These are phyloP conservation scores for Onygenales sp. DNA, from an alignment of 2,329 filamentous ascomycete genomes.

Conservation along the genomic window DNA sequence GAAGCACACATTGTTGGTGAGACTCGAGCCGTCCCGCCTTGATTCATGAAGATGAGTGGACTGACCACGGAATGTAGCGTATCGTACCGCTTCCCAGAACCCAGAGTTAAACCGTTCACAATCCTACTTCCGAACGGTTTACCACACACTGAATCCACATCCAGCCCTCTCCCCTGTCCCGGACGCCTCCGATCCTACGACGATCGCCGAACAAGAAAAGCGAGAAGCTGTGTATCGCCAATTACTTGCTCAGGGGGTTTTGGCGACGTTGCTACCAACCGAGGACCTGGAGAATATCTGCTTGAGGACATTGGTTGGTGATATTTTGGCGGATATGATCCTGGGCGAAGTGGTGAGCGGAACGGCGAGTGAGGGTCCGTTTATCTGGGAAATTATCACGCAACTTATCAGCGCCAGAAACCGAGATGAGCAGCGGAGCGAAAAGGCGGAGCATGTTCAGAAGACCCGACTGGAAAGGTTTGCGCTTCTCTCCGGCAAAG, in stretches of 20 bases:
- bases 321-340: slow-evolving; percentile 84
- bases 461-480: slow-evolving; percentile 45
- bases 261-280: slow-evolving; percentile 78
- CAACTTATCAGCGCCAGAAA: slow-evolving; percentile 51
- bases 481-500: slow-evolving; percentile 41
- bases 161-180: slow-evolving; percentile 73
- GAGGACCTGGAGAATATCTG: slow-evolving; percentile 87
- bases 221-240: slow-evolving; percentile 82
- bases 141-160: slow-evolving; percentile 75
- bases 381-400: slow-evolving; percentile 74
- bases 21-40: neutral
- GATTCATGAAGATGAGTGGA: slow-evolving; percentile 3
- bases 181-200: slow-evolving; percentile 40
- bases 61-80: slow-evolving; percentile 46
- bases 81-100: slow-evolving; percentile 56
- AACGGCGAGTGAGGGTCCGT: slow-evolving; percentile 77
- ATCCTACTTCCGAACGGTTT: slow-evolving; percentile 57
- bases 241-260: slow-evolving; percentile 69
- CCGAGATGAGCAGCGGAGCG: slow-evolving; percentile 14
- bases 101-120: slow-evolving; percentile 50
- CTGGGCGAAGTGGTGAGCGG: slow-evolving; percentile 72
- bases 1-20: slow-evolving; percentile 62
- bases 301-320: slow-evolving; percentile 70
- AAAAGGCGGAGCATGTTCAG: slow-evolving; percentile 23
- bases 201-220: slow-evolving; percentile 52